Conservation (phyloP, 371 early-diverging fungal species). For the Mortierella sp. region DNA sequence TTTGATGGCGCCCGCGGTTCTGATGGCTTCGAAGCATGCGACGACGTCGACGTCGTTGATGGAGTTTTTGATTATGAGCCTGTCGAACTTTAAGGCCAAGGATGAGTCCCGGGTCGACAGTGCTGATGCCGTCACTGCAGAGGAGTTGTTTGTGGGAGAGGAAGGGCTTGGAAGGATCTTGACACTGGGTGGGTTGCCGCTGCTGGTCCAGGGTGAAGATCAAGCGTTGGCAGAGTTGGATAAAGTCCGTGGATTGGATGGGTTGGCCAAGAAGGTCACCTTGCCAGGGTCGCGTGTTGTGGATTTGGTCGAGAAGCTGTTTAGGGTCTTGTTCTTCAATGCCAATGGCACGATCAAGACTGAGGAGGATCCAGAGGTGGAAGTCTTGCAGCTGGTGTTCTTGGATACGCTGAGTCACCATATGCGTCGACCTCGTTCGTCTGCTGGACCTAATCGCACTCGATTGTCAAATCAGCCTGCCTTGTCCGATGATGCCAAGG, state of each 20-base stretch:
- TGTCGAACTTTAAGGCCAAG: slow-evolving; percentile 37
- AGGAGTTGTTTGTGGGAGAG: slow-evolving; percentile 58
- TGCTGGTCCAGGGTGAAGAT: slow-evolving; percentile 26
- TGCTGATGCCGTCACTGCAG: background rate
- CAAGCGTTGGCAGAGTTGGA: slow-evolving; percentile 44
- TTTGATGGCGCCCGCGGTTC: slow-evolving; percentile 49
- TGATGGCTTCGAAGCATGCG: slow-evolving; percentile 67
- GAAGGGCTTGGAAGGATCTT: slow-evolving; percentile 64
- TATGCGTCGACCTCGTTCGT: slow-evolving; percentile 23
- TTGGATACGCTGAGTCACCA: slow-evolving; percentile 54
- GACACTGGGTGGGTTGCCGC: slow-evolving; percentile 61
- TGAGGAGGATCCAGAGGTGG: slow-evolving; percentile 20
- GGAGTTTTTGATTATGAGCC: slow-evolving; percentile 64
- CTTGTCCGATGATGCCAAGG: slow-evolving; percentile 35
- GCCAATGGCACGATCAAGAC: background rate
- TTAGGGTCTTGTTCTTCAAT: slow-evolving; percentile 39
- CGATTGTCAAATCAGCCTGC: background rate
- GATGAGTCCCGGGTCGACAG: background rate
- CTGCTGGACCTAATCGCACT: background rate
- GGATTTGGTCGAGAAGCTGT: slow-evolving; percentile 58
- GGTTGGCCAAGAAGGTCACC: slow-evolving; percentile 62
- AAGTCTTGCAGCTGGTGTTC: slow-evolving; percentile 54
- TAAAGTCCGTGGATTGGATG: slow-evolving; percentile 68
- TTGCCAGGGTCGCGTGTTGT: slow-evolving; percentile 64
- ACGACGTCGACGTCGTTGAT: slow-evolving; percentile 66